Evolutionary conservation across 208 protist genomes (phyloP).

Genomic region (Leishmania turanica): DNA sequence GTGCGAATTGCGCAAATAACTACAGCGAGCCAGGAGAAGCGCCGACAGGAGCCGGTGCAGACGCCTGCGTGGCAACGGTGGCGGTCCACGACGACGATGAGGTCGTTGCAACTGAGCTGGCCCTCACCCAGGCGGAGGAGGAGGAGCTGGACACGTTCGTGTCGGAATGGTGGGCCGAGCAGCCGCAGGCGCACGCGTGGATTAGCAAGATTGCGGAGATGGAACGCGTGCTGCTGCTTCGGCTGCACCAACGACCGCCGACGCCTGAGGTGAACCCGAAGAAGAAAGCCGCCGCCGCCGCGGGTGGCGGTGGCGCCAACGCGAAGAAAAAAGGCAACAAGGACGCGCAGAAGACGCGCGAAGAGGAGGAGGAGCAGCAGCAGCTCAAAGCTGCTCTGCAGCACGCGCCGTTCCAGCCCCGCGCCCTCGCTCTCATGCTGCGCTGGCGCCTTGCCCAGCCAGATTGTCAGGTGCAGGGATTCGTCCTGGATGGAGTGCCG

Average conservation of each 20-base stretch:
- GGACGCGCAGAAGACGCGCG: slow-evolving; percentile 56
- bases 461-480: slow-evolving; percentile 92
- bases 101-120: slow-evolving; percentile 25
- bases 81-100: slow-evolving; percentile 17
- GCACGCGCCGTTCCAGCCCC: slow-evolving; percentile 78
- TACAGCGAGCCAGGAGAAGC: neutral
- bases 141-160: slow-evolving; percentile 61
- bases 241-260: slow-evolving; percentile 39
- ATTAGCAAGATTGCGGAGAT: slow-evolving; percentile 67
- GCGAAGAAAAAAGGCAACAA: slow-evolving; percentile 45
- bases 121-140: slow-evolving; percentile 61
- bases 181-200: slow-evolving; percentile 50
- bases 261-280: slow-evolving; percentile 70
- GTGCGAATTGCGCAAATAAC: neutral
- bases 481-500: slow-evolving; percentile 93
- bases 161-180: slow-evolving; percentile 56
- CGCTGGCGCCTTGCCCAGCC: slow-evolving; percentile 83
- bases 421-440: slow-evolving; percentile 87
- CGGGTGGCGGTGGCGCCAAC: slow-evolving; percentile 23
- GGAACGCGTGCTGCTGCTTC: slow-evolving; percentile 78
- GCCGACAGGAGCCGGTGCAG: neutral
- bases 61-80: neutral
- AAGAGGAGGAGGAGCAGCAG: slow-evolving; percentile 74
- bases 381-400: slow-evolving; percentile 56
- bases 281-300: slow-evolving; percentile 29